phyloP scores from a whole-genome alignment of 352 stramenopile species.

The Phytophthora pisi region DNA sequence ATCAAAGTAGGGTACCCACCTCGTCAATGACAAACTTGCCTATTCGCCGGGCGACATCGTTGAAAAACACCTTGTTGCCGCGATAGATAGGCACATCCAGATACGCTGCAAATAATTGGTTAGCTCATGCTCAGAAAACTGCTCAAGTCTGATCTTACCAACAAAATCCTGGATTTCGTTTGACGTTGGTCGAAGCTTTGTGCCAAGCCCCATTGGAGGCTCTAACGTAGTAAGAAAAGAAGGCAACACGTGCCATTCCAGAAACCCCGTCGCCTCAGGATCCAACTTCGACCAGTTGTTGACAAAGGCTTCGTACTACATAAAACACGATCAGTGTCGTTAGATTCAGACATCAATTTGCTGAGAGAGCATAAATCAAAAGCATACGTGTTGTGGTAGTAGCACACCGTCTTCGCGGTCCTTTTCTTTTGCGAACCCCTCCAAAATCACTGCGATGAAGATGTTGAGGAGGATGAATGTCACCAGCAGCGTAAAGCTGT shows the following conservation, averaged over 20 bases:
- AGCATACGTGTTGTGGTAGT: slow-evolving; percentile 59
- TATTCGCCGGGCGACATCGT: slow-evolving; percentile 57
- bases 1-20: slow-evolving; percentile 18
- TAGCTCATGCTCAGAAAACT: background rate
- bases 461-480: slow-evolving; percentile 92
- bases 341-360: background rate
- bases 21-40: slow-evolving; percentile 70
- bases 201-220: slow-evolving; percentile 73
- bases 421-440: slow-evolving; percentile 86
- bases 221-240: slow-evolving; percentile 67
- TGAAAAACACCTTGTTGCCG: slow-evolving; percentile 73
- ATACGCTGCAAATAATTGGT: slow-evolving; percentile 30
- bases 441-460: slow-evolving; percentile 92
- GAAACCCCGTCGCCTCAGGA: slow-evolving; percentile 81
- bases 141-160: slow-evolving; percentile 39
- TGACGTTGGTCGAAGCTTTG: slow-evolving; percentile 34
- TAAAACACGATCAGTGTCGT: background rate
- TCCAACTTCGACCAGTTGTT: slow-evolving; percentile 81
- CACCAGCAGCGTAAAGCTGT: slow-evolving; percentile 90
- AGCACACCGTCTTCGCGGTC: slow-evolving; percentile 67
- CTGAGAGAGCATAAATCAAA: background rate
- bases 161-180: slow-evolving; percentile 56
- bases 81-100: slow-evolving; percentile 62
- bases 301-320: slow-evolving; percentile 83
- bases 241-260: slow-evolving; percentile 71